Conservation (phyloP, 1,284 basidiomycete species). For the Mycena citricolor region DNA sequence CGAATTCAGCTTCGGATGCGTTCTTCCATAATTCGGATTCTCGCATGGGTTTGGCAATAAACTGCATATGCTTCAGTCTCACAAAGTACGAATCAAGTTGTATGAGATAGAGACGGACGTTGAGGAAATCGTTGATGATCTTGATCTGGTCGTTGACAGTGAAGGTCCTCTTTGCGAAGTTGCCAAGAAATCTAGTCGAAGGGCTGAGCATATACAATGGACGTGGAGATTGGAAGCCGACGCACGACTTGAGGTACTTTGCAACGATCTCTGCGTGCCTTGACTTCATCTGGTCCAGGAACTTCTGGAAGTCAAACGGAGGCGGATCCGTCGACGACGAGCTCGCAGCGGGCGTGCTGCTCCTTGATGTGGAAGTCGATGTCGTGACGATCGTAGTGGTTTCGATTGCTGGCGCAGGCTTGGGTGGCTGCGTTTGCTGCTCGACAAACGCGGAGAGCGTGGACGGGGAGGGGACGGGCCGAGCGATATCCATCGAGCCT, state of each 20-base stretch:
- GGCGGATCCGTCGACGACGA: slow-evolving; percentile 30
- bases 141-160: slow-evolving; percentile 90
- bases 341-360: not conserved
- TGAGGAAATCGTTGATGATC: slow-evolving; percentile 89
- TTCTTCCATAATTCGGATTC: slow-evolving; percentile 81
- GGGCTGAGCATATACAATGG: not conserved
- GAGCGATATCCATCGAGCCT: slow-evolving; percentile 55
- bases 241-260: slow-evolving; percentile 87
- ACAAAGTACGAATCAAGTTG: slow-evolving; percentile 5
- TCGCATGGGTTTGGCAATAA: slow-evolving; percentile 87
- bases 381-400: not conserved
- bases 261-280: slow-evolving; percentile 86
- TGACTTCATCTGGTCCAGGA: slow-evolving; percentile 88
- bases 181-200: slow-evolving; percentile 74
- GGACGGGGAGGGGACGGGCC: slow-evolving; percentile 51
- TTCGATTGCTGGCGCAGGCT: not conserved
- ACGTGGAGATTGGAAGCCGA: slow-evolving; percentile 23
- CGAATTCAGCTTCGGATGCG: slow-evolving; percentile 81
- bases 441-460: slow-evolving; percentile 54
- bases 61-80: slow-evolving; percentile 46
- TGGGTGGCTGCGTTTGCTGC: slow-evolving; percentile 40
- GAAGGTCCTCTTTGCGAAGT: slow-evolving; percentile 87
- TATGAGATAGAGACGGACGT: slow-evolving; percentile 47
- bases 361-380: no score
- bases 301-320: slow-evolving; percentile 82